Percentiles rank a stretch among this genome's conserved stretches.
These are phyloP conservation scores for Corynespora cassiicola DNA, from an alignment of 2,329 filamentous ascomycete genomes.

Conservation along the genomic window DNA sequence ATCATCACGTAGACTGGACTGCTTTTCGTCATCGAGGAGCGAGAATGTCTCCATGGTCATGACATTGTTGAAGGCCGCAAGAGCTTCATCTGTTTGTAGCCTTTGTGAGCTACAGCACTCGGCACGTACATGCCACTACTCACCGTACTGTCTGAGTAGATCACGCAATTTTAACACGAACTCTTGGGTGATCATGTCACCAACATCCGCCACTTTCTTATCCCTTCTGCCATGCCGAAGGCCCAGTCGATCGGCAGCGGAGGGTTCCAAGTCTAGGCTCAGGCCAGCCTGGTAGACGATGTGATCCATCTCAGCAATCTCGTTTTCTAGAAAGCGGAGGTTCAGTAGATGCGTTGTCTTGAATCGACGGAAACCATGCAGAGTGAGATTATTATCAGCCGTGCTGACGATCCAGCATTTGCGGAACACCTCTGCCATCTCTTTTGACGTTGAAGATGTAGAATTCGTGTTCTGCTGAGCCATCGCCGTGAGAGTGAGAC, in stretches of 20 bases:
- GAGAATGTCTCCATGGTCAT: slow-evolving; percentile 34
- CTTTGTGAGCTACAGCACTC: slow-evolving; percentile 2
- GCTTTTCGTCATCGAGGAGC: slow-evolving; percentile 24
- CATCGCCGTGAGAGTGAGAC: no score
- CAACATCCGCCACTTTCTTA: slow-evolving; percentile 7
- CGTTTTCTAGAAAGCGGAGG: slow-evolving; percentile 40
- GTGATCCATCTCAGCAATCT: slow-evolving; percentile 40
- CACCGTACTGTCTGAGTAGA: slow-evolving; percentile 25
- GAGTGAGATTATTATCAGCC: slow-evolving; percentile 26
- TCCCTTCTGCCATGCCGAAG: slow-evolving; percentile 32
- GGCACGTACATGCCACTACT: slow-evolving; percentile 1
- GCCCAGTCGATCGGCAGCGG: slow-evolving; percentile 30
- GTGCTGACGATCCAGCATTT: slow-evolving; percentile 21
- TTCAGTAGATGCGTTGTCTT: slow-evolving; percentile 41
- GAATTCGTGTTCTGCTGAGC: not conserved
- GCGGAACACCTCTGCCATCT: slow-evolving; percentile 11
- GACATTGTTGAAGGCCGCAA: slow-evolving; percentile 27
- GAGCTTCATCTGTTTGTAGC: slow-evolving; percentile 21
- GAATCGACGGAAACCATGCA: slow-evolving; percentile 30
- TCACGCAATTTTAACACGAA: slow-evolving; percentile 23
- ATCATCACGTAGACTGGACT: slow-evolving; percentile 25
- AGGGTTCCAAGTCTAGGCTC: slow-evolving; percentile 21
- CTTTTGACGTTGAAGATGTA: not conserved
- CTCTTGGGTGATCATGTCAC: slow-evolving; percentile 17
- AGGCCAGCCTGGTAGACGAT: slow-evolving; percentile 43